Evolutionary conservation across 257 asterid species (phyloP).

Genomic region (Linaria vulgaris): DNA sequence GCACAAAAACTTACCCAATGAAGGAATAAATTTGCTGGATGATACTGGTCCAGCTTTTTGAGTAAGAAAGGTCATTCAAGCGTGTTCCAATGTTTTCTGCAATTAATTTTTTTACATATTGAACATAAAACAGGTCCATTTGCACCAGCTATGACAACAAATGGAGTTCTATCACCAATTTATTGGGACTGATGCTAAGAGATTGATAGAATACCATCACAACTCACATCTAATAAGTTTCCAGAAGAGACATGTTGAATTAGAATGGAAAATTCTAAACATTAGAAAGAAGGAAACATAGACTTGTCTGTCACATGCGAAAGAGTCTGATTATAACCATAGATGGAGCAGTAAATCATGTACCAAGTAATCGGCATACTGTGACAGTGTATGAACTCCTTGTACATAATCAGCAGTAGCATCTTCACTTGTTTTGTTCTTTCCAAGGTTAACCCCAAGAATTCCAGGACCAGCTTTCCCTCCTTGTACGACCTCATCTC

Average conservation of each 20-base stretch:
- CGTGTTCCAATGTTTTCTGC: too few species aligned
- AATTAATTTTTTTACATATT: too few species aligned
- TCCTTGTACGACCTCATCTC: slow-evolving; percentile 78
- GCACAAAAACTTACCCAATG: neutral
- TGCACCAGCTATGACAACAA: neutral
- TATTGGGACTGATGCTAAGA: neutral
- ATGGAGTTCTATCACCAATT: neutral
- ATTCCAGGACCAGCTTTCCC: slow-evolving; percentile 99
- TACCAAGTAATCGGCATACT: slow-evolving; percentile 99
- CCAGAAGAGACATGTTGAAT: neutral
- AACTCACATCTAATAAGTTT: neutral
- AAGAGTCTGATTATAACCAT: neutral
- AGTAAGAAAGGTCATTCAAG: too few species aligned
- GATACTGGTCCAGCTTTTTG: too few species aligned
- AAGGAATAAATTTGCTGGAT: neutral
- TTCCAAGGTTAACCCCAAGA: slow-evolving; percentile 97
- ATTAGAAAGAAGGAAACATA: slow-evolving; percentile 10
- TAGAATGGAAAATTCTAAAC: neutral
- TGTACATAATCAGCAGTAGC: slow-evolving; percentile 96
- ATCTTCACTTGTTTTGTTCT: slow-evolving; percentile 95
- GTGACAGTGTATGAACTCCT: slow-evolving; percentile 98
- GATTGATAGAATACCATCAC: neutral
- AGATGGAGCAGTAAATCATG: slow-evolving; percentile 7
- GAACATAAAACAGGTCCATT: neutral
- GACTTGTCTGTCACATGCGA: neutral